Conservation (phyloP, 495 filamentous ascomycete species). For the Aspergillus olivimuriae region DNA sequence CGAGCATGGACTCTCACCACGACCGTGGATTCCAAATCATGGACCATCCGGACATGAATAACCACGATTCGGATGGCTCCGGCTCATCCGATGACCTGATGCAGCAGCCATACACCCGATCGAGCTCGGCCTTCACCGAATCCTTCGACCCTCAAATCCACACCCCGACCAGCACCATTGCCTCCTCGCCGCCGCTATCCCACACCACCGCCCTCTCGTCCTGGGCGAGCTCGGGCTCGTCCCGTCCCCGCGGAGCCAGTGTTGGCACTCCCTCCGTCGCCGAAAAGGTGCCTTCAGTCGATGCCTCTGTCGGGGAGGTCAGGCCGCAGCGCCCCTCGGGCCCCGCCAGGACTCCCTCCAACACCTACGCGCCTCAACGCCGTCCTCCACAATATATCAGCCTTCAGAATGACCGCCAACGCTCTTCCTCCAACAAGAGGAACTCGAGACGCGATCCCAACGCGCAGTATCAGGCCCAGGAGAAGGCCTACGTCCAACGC, state of each 20-base stretch:
- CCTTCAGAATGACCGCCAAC: conserved; percentile 42
- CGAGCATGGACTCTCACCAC: conserved; percentile 18
- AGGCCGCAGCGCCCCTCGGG: conserved; percentile 52
- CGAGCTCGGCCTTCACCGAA: conserved; percentile 34
- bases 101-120: conserved; percentile 38
- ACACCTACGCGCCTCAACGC: conserved; percentile 70
- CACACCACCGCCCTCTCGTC: conserved; percentile 31
- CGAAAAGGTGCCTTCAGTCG: conserved; percentile 23
- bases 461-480: conserved; percentile 75
- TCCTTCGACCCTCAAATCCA: conserved; percentile 31
- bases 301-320: conserved; percentile 21
- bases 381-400: conserved; percentile 58
- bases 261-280: conserved; percentile 26
- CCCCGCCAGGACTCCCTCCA: conserved; percentile 61
- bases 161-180: conserved; percentile 36
- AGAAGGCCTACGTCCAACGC: conserved; percentile 74
- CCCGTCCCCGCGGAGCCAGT: conserved; percentile 37
- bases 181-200: conserved; percentile 37
- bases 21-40: conserved; percentile 28
- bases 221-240: conserved; percentile 33
- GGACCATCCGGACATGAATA: conserved; percentile 49
- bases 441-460: conserved; percentile 57
- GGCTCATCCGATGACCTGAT: conserved; percentile 55
- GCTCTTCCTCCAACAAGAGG: conserved; percentile 48
- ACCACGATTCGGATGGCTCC: conserved; percentile 60